phyloP scores from a whole-genome alignment of 1,139 yeast species.

The Suhomyces taliae region DNA sequence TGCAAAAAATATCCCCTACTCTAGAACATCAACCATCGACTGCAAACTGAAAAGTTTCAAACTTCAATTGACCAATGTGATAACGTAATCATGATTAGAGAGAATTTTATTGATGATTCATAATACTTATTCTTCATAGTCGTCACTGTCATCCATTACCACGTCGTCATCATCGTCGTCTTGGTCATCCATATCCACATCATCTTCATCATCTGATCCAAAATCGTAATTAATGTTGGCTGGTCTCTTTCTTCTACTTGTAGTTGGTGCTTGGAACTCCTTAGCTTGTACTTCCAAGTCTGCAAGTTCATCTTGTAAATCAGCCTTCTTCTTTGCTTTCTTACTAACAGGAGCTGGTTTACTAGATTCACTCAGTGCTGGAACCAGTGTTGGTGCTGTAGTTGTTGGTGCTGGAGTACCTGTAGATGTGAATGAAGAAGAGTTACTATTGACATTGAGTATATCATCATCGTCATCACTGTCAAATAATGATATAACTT shows the following conservation, averaged over 20 bases:
- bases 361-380: background rate
- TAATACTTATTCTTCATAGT: conserved; percentile 1
- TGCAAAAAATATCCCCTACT: no score
- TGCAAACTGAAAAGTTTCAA: background rate
- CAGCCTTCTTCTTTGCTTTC: conserved; percentile 12
- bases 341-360: background rate
- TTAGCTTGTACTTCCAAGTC: conserved; percentile 18
- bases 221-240: conserved; percentile 5
- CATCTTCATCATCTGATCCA: conserved; percentile 1
- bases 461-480: conserved; percentile 34
- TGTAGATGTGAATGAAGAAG: conserved; percentile 4
- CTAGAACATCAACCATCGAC: no score
- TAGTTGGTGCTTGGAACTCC: conserved; percentile 9
- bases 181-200: conserved; percentile 3
- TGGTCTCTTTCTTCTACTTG: conserved; percentile 5
- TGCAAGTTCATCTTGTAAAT: conserved; percentile 23
- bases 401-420: conserved; percentile 2
- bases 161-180: conserved; percentile 6
- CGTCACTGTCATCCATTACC: conserved; percentile 4
- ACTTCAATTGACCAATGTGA: background rate
- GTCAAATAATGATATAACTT: conserved; percentile 26
- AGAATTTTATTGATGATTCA: no score
- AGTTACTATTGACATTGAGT: conserved; percentile 10
- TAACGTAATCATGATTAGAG: background rate
- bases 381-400: conserved; percentile 1